Evolutionary conservation across 495 filamentous ascomycete species (phyloP).

Genomic region (Copromyces sp.): DNA sequence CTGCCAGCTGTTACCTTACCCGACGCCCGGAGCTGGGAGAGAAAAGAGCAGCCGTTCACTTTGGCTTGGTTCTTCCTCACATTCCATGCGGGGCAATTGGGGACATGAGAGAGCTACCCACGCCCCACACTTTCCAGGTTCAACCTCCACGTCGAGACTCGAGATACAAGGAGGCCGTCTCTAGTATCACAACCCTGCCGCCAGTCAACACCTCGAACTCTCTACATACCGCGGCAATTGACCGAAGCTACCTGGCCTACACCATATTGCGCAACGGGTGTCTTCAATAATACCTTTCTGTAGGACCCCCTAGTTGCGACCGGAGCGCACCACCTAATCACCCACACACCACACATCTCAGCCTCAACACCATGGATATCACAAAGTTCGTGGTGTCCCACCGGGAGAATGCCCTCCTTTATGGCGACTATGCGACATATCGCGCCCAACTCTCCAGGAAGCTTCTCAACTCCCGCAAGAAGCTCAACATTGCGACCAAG

Average conservation of each 20-base stretch:
- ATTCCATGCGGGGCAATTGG: not conserved
- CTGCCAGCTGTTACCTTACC: not conserved
- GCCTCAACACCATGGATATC: conserved; percentile 63
- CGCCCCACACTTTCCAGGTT: not conserved
- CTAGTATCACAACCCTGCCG: not conserved
- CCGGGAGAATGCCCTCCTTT: conserved; percentile 69
- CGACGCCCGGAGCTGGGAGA: not conserved
- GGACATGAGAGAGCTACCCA: not conserved
- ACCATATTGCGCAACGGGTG: not conserved
- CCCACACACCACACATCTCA: not conserved
- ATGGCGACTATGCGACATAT: conserved; percentile 84
- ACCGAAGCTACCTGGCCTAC: not conserved
- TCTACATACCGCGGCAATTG: not conserved
- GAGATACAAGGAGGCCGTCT: not conserved
- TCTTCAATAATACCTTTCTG: not conserved
- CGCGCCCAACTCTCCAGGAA: conserved; percentile 68
- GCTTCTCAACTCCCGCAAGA: conserved; percentile 74
- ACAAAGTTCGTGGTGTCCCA: conserved; percentile 70
- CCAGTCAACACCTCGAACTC: not conserved
- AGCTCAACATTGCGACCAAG: conserved; percentile 68
- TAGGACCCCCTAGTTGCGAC: not conserved
- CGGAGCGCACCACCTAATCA: not conserved
- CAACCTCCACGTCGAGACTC: not conserved
- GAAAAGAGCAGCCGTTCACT: not conserved
- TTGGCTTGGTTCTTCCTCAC: not conserved